phyloP scores from a whole-genome alignment of 2,329 filamentous ascomycete genomes.

The Calonectria hongkongensis region DNA sequence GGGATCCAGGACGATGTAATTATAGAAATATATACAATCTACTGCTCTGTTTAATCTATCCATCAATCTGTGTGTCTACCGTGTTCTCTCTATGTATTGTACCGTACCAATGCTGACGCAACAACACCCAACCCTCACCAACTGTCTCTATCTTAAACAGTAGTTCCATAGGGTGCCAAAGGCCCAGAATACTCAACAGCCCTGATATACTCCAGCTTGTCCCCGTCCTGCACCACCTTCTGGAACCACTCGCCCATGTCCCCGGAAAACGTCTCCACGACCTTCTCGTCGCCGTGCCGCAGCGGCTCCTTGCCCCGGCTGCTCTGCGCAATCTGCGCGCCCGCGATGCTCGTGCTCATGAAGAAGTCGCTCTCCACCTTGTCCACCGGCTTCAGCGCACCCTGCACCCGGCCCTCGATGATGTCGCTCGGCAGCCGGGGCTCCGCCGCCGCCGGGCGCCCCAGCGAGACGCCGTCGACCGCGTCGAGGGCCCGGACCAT shows the following conservation, averaged over 20 bases:
- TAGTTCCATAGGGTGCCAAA: constrained; percentile 43
- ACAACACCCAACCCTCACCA: neutral
- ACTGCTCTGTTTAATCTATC: neutral
- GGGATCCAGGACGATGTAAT: no score
- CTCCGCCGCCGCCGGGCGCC: constrained; percentile 58
- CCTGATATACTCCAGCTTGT: constrained; percentile 54
- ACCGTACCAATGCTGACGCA: constrained; percentile 3
- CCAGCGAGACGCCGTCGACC: constrained; percentile 77
- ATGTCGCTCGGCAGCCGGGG: constrained; percentile 57
- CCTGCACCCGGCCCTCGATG: constrained; percentile 48
- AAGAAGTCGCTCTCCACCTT: constrained; percentile 43
- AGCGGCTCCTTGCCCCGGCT: constrained; percentile 53
- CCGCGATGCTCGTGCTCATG: constrained; percentile 32
- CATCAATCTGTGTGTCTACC: no score
- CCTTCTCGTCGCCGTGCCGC: constrained; percentile 48
- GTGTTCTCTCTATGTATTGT: neutral
- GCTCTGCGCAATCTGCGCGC: constrained; percentile 49
- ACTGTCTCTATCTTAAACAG: neutral
- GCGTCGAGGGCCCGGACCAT: constrained; percentile 75
- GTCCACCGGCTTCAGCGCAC: constrained; percentile 43
- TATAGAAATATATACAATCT: no score
- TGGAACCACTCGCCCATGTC: constrained; percentile 52
- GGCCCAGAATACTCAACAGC: constrained; percentile 50
- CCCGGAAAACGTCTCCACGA: constrained; percentile 45
- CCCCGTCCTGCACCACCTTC: constrained; percentile 51